Conservation (phyloP, 2,329 filamentous ascomycete species). For the Penicillium crustosum region DNA sequence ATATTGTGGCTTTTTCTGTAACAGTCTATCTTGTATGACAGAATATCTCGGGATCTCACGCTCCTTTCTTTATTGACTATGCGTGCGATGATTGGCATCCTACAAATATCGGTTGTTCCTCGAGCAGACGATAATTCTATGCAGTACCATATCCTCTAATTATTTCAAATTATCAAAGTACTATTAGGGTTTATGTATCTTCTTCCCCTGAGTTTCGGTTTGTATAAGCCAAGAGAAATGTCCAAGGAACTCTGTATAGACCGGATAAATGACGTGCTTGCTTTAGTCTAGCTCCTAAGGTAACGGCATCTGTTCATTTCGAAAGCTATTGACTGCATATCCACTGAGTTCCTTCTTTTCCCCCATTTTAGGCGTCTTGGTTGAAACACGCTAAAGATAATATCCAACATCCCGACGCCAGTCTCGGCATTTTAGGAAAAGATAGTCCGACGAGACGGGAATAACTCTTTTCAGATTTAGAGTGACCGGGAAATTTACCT, state of each 20-base stretch:
- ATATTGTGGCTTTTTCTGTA: neutral
- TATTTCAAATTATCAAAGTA: too few species aligned
- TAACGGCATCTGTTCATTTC: too few species aligned
- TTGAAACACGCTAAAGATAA: neutral
- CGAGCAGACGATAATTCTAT: neutral
- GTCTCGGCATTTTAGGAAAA: neutral
- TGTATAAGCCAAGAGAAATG: neutral
- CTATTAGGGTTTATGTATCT: neutral
- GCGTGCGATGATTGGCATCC: neutral
- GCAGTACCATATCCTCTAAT: too few species aligned
- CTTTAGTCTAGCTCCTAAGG: neutral
- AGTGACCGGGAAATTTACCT: neutral
- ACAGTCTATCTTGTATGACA: neutral
- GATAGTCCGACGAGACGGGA: too few species aligned
- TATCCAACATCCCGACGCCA: neutral
- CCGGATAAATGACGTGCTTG: too few species aligned
- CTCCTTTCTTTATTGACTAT: neutral
- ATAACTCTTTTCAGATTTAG: neutral
- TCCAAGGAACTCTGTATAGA: neutral
- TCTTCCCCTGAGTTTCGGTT: neutral
- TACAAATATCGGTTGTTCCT: neutral
- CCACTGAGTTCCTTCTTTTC: neutral
- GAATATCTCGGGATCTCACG: neutral
- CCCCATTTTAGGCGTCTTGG: neutral
- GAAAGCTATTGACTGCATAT: neutral